Evolutionary conservation across 1,284 basidiomycete genomes (phyloP), one percentile per base, ranked within the genome.

Genomic region (Polyporus tsugae): DNA sequence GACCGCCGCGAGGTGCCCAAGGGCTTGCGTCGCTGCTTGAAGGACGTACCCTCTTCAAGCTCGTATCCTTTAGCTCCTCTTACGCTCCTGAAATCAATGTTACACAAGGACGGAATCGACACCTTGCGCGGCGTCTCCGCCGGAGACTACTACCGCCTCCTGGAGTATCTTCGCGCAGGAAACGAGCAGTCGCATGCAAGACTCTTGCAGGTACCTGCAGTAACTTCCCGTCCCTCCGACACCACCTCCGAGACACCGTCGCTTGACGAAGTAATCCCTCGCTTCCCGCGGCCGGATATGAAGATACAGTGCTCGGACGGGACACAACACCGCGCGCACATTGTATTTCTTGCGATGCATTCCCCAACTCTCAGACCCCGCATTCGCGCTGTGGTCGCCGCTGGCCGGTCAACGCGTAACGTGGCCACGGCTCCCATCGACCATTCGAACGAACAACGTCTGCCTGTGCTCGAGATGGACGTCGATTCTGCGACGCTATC

Each of bases 251-350:
- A 13, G 52, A 3, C 52, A 3, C 52, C 29, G 52, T 55, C 17
- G 29, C 17, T 55, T 13, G 52, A 55, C 15, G 17, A 25, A 29
- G 17, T 42, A 6, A 49, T 62, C 7, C 17, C 60, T n/a, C 25
- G n/a, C 19, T 35, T 62, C 17, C 60, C 60, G 0, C 33, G 41
- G 13, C 62, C 72, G 13, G 85, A 86, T 69, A 72, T 86, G 46
- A 78, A 84, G 55, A 73, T 87, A 29, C 81, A 82, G 57, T 85
- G 85, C 4, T 83, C 83, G 19, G 85, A 87, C 73, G 77, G 80
- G 62, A 76, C 82, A 55, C 81, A 84, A 69, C 85, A 86, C 71
- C 78, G 75, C n/a, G 79, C 82, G 19, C 29, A 55, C 7, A 55
- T 35, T 1, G 15, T 55, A 17, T 33, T 35, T 25, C 52, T 55